Percentiles rank a stretch among this genome's conserved stretches.
These are phyloP conservation scores for Prorocentrum cordatum DNA, from an alignment of 169 alveolate genomes.

Conservation along the genomic window DNA sequence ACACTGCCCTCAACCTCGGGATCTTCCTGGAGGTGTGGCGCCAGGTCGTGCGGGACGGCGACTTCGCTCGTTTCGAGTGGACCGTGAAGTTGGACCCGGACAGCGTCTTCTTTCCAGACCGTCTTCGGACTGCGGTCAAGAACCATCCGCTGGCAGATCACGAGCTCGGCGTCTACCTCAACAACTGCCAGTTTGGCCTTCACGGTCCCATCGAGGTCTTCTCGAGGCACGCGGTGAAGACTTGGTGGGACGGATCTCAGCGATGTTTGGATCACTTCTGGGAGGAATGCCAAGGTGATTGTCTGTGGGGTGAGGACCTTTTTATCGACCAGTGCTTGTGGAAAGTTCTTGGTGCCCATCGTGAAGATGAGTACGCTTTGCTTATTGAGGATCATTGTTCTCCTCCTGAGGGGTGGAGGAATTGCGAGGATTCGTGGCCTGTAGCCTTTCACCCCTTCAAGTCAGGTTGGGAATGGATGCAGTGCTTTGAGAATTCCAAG, in stretches of 20 bases:
- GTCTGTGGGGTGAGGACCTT: constrained; percentile 63
- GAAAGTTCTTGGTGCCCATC: not conserved
- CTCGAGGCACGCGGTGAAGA: not conserved
- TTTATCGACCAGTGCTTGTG: constrained; percentile 31
- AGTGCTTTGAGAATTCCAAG: too few species aligned
- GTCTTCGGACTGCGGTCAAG: not conserved
- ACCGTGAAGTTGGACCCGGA: not conserved
- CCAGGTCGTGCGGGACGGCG: constrained; percentile 5
- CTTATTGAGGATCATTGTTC: constrained; percentile 14
- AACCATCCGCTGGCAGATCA: not conserved
- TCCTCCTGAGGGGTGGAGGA: constrained; percentile 38
- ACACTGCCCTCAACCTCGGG: not conserved
- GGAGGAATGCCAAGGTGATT: constrained; percentile 1
- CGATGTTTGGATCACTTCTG: not conserved
- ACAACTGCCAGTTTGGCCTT: not conserved
- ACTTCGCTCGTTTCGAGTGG: not conserved
- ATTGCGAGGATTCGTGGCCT: not conserved
- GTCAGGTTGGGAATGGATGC: too few species aligned
- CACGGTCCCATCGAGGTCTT: not conserved
- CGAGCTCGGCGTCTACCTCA: not conserved
- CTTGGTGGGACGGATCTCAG: not conserved
- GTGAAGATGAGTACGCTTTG: not conserved
- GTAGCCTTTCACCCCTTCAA: constrained; percentile 60
- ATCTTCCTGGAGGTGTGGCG: not conserved
- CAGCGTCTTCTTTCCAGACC: not conserved